Evolutionary conservation across 169 alveolate species (phyloP).

Genomic region (Babesia sp.): DNA sequence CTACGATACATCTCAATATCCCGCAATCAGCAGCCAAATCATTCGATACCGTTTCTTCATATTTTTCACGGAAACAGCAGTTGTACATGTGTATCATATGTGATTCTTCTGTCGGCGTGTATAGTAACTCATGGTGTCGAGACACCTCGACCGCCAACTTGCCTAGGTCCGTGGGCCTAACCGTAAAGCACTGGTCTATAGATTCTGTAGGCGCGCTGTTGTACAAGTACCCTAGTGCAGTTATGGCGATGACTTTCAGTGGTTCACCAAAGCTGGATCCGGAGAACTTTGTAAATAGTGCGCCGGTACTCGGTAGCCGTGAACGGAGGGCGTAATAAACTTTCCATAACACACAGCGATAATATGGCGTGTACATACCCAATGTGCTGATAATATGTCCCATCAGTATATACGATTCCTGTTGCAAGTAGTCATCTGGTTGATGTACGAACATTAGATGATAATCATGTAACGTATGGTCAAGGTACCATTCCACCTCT

Average conservation of each 20-base stretch:
- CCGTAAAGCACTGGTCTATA: not conserved
- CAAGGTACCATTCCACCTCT: not conserved
- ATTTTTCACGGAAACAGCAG: not conserved
- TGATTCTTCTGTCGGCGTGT: not conserved
- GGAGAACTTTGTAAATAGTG: constrained; percentile 18
- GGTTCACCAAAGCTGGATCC: constrained; percentile 4
- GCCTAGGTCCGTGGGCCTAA: not conserved
- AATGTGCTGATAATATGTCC: not conserved
- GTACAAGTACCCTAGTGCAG: constrained; percentile 24
- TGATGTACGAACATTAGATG: not conserved
- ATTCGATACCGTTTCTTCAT: not conserved
- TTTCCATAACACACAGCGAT: not conserved
- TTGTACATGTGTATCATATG: not conserved
- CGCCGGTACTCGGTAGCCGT: constrained; percentile 1
- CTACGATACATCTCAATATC: constrained; percentile 4
- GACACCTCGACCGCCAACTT: not conserved
- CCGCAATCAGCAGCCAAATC: not conserved
- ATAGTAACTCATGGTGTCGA: not conserved
- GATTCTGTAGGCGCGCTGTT: not conserved
- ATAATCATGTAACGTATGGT: not conserved
- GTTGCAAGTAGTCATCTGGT: constrained; percentile 6
- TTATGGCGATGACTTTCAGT: constrained; percentile 4
- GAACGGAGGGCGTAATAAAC: constrained; percentile 15
- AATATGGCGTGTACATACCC: not conserved
- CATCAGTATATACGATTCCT: not conserved